These are phyloP conservation scores for Pichia sp. DNA, from an alignment of 1,139 yeast species.

Conservation along the genomic window DNA sequence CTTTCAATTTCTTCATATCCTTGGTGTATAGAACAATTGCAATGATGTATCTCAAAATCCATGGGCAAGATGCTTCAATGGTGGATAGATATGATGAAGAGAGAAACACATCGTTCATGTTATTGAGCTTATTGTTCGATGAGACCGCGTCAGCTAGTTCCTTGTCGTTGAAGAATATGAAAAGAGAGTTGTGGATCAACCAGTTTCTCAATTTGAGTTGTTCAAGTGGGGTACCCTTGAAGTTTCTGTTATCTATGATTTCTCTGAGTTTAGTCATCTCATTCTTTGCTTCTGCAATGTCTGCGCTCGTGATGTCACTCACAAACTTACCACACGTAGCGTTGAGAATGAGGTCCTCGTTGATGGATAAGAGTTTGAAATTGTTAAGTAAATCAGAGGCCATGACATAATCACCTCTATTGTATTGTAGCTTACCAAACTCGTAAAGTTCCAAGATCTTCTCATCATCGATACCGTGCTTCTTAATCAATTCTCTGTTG, in stretches of 20 bases:
- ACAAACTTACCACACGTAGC: conserved; percentile 62
- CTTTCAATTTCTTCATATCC: conserved; percentile 43
- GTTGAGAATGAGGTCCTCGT: conserved; percentile 40
- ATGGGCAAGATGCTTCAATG: conserved; percentile 61
- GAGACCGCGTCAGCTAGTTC: conserved; percentile 28
- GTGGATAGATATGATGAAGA: conserved; percentile 52
- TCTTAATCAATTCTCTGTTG: conserved; percentile 38
- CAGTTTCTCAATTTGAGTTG: conserved; percentile 58
- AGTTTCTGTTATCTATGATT: conserved; percentile 45
- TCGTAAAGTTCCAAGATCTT: conserved; percentile 45
- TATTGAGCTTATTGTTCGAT: conserved; percentile 2
- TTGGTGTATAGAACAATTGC: conserved; percentile 45
- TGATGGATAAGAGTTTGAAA: conserved; percentile 47
- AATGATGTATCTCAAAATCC: conserved; percentile 54
- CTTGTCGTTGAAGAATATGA: conserved; percentile 43
- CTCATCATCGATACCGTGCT: conserved; percentile 40
- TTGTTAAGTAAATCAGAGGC: conserved; percentile 50
- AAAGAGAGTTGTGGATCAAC: conserved; percentile 60
- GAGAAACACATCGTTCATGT: conserved; percentile 45
- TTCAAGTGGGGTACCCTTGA: conserved; percentile 41
- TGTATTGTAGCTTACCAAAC: conserved; percentile 52
- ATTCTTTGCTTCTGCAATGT: conserved; percentile 45
- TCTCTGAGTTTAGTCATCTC: conserved; percentile 49
- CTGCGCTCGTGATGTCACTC: conserved; percentile 44
- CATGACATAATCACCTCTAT: conserved; percentile 51